A percentile compares a stretch with the other conserved stretches of the same genome.
phyloP scores from a whole-genome alignment of 73 alveolate species.

The Tetrahymena elliotti region DNA sequence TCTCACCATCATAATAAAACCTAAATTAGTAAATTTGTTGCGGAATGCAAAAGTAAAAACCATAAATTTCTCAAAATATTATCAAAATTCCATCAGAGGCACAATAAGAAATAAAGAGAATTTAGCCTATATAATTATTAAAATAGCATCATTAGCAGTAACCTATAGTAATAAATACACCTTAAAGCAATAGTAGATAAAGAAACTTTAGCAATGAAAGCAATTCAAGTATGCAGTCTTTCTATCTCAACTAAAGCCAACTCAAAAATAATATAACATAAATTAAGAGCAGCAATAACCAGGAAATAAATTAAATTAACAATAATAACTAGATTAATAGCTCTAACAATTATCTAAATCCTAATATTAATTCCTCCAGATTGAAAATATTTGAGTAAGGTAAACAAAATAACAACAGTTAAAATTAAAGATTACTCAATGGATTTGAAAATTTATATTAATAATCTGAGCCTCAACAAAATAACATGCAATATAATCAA shows the following conservation, averaged over 20 bases:
- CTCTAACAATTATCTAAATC: background rate
- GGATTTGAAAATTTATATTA: background rate
- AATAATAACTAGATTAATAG: background rate
- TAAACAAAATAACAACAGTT: background rate
- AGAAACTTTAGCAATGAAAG: background rate
- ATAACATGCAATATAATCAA: background rate
- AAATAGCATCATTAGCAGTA: background rate
- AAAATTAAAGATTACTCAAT: background rate
- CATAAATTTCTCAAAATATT: background rate
- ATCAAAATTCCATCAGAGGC: background rate
- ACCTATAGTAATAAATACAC: background rate
- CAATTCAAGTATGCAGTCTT: background rate
- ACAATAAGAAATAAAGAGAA: background rate
- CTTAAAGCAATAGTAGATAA: background rate
- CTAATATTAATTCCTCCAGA: background rate
- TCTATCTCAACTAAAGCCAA: background rate
- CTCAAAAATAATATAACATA: background rate
- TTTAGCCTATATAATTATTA: background rate
- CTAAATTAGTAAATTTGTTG: background rate
- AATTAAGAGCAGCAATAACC: background rate
- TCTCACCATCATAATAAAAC: background rate
- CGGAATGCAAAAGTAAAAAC: background rate
- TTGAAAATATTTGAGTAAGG: background rate
- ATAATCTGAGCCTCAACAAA: background rate
- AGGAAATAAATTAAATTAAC: background rate